phyloP scores from a whole-genome alignment of 2,329 filamentous ascomycete genomes.

The Diaporthe citrichinensis region DNA sequence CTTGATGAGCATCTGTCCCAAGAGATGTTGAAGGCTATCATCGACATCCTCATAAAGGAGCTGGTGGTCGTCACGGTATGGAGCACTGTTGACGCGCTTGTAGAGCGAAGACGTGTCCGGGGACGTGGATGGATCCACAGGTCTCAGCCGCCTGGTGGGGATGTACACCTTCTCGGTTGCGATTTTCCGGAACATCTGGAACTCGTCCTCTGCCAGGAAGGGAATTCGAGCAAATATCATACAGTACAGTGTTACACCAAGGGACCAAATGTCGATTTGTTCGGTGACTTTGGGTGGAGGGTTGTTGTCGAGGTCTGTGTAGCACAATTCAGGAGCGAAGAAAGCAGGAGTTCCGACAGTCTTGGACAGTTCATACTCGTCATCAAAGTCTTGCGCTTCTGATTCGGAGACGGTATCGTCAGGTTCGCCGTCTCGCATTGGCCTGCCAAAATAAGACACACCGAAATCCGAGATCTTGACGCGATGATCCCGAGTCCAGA shows the following conservation, averaged over 20 bases:
- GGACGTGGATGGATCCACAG: slow-evolving; percentile 74
- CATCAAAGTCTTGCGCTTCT: slow-evolving; percentile 88
- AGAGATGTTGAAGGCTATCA: slow-evolving; percentile 82
- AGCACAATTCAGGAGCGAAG: slow-evolving; percentile 96
- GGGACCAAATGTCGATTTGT: slow-evolving; percentile 96
- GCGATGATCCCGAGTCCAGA: slow-evolving; percentile 86
- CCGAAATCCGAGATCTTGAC: slow-evolving; percentile 99
- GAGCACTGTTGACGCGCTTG: slow-evolving; percentile 71
- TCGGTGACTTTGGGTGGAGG: slow-evolving; percentile 86
- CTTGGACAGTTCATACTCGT: slow-evolving; percentile 96
- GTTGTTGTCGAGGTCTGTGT: slow-evolving; percentile 77
- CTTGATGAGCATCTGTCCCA: slow-evolving; percentile 86
- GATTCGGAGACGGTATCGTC: slow-evolving; percentile 83
- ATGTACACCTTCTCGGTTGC: slow-evolving; percentile 95
- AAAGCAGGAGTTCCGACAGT: slow-evolving; percentile 98
- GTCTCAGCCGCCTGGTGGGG: slow-evolving; percentile 83
- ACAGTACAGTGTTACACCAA: slow-evolving; percentile 96
- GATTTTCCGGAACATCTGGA: slow-evolving; percentile 91
- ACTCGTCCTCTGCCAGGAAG: slow-evolving; percentile 92
- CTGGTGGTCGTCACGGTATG: slow-evolving; percentile 83
- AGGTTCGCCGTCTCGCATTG: slow-evolving; percentile 84
- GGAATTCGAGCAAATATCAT: slow-evolving; percentile 94
- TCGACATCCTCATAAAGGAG: slow-evolving; percentile 90
- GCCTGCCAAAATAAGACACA: slow-evolving; percentile 95
- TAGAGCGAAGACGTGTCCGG: slow-evolving; percentile 68